These are phyloP conservation scores for Pezicula rhizophila DNA, from an alignment of 2,329 filamentous ascomycete species.

Conservation along the genomic window DNA sequence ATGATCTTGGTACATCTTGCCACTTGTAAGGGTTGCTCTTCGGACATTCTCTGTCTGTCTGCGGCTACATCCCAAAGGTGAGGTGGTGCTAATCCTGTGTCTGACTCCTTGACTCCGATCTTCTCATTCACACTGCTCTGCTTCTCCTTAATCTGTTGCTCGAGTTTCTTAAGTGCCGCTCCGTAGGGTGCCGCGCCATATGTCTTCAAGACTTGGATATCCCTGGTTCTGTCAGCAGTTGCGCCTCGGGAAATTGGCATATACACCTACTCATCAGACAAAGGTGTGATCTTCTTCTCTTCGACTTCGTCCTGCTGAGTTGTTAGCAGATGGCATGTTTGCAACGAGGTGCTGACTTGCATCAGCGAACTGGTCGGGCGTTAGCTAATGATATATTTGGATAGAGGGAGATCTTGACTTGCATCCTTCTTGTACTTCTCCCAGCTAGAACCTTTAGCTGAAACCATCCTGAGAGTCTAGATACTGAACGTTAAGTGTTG, in stretches of 20 bases:
- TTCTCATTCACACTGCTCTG: slow-evolving; percentile 98
- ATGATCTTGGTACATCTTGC: slow-evolving; percentile 99
- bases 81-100: slow-evolving; percentile 94
- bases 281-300: slow-evolving; percentile 98
- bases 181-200: slow-evolving; percentile 97
- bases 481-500: slow-evolving; percentile 25
- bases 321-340: slow-evolving; percentile 5
- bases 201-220: slow-evolving; percentile 98
- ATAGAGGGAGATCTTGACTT: slow-evolving; percentile 5
- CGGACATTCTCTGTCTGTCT: slow-evolving; percentile 95
- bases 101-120: slow-evolving; percentile 95
- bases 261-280: slow-evolving; percentile 83
- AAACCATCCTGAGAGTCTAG: slow-evolving; percentile 32
- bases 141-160: slow-evolving; percentile 99
- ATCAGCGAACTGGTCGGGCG: slow-evolving; percentile 60
- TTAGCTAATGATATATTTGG: slow-evolving; percentile 4
- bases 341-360: slow-evolving; percentile 7
- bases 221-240: slow-evolving; percentile 50
- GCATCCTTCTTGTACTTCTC: slow-evolving; percentile 94
- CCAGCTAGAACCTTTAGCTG: slow-evolving; percentile 89
- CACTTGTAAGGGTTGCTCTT: slow-evolving; percentile 96
- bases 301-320: slow-evolving; percentile 68
- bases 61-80: slow-evolving; percentile 98
- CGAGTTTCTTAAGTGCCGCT: slow-evolving; percentile 88
- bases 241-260: slow-evolving; percentile 1